Evolutionary conservation across 2,329 filamentous ascomycete genomes (phyloP), one percentile per base, ranked within the genome.

Genomic region (Zelopaecilomyces penicillatus): DNA sequence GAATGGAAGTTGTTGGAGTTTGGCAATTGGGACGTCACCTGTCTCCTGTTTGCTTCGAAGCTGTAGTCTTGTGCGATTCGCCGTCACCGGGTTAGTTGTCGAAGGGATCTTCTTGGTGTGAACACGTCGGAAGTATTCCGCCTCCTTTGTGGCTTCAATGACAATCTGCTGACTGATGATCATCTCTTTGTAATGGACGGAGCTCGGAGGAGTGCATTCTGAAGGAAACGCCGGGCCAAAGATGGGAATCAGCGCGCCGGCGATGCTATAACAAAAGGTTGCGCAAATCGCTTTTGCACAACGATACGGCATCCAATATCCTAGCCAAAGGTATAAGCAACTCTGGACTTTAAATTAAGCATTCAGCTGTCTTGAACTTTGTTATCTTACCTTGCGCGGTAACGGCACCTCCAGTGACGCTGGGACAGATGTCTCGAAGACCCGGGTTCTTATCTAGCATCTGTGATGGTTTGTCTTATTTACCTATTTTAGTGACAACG

Each of bases 231-330:
- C 75, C 9, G 81, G 76, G 0, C 93, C 93, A 61, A 98, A 98
- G 48, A 98, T 74, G 5, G 93, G 93, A 6, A 93, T 93, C 44
- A 98, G 69, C 0, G 86, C 90, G 46, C 83, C 83, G 10, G 91
- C 83, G 50, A 98, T 94, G 32, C 77, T 70, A 61, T 83, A 81
- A 67, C 91, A 97, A 62, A 97, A 97, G 1, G 87, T 96, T 4
- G 87, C 78, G 57, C 90, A 94, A 42, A 98, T 71, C 8, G 88
- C 89, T 64, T 78, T 85, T 39, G 93, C 93, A 53, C 89, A 94
- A 34, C 79, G 69, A 57, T 83, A 97, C 2, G 91, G 91, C 78
- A 97, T 88, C 93, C 93, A 98, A 65, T 97, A 98, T 31, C 93
- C 89, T 95, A 37, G 11, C 8, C 5, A 48, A 28, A 34, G n/a